phyloP scores from a whole-genome alignment of 23 red algal genomes.

The Chondrus crispus region DNA sequence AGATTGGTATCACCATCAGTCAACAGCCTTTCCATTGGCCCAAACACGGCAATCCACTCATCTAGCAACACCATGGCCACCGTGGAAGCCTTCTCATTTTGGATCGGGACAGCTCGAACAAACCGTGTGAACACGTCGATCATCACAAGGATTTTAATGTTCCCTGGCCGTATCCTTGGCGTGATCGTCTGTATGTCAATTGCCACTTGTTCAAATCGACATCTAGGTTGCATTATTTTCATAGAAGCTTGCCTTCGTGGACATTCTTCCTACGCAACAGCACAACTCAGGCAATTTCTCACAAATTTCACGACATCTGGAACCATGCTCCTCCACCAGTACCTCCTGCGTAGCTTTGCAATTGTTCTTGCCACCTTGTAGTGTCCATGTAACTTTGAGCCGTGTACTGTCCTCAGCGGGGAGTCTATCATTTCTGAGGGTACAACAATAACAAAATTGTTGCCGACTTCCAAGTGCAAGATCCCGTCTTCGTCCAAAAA shows the following conservation, averaged over 20 bases:
- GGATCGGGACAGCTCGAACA: not conserved
- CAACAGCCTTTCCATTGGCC: slow-evolving; percentile 1
- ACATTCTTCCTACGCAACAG: not conserved
- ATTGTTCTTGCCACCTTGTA: not conserved
- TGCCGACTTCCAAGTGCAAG: not conserved
- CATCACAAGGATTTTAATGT: not conserved
- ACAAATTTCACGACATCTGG: not conserved
- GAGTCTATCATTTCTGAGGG: not conserved
- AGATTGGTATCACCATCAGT: not conserved
- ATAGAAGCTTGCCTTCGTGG: not conserved
- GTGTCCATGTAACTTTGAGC: not conserved
- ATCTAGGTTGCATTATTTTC: not conserved
- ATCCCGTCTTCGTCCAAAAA: not conserved
- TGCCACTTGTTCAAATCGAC: not conserved
- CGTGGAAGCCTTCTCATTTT: not conserved
- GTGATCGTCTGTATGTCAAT: not conserved
- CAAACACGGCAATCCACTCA: not conserved
- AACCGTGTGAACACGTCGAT: not conserved
- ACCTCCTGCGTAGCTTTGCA: not conserved
- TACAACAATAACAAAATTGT: not conserved
- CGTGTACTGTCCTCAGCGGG: not conserved
- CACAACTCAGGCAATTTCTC: not conserved
- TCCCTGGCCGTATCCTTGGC: not conserved
- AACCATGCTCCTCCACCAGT: not conserved
- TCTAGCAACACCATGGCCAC: not conserved